These are phyloP conservation scores for Paramyrothecium roridum DNA, from an alignment of 2,329 filamentous ascomycete species.

Conservation along the genomic window DNA sequence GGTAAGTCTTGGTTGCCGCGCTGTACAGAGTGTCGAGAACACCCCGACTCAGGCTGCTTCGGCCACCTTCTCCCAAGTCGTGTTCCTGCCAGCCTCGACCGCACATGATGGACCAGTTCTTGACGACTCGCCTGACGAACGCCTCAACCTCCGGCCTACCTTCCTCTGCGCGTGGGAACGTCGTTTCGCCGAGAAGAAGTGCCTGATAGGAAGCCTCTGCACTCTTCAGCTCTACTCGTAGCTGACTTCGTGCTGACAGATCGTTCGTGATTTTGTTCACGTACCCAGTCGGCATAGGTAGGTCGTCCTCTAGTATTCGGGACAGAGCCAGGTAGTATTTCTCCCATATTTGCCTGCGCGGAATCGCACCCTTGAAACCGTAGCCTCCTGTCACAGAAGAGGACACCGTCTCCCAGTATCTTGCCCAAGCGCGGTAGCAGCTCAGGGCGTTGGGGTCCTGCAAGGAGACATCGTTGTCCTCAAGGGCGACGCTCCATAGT, in stretches of 20 bases:
- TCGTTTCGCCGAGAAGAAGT: conserved; percentile 72
- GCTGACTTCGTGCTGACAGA: conserved; percentile 55
- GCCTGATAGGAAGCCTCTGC: conserved; percentile 79
- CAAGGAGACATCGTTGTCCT: conserved; percentile 46
- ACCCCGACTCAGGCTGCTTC: conserved; percentile 68
- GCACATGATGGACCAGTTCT: conserved; percentile 81
- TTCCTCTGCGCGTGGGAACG: conserved; percentile 81
- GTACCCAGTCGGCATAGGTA: conserved; percentile 56
- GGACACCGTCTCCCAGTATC: conserved; percentile 59
- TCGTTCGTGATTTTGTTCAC: conserved; percentile 38
- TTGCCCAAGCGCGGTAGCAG: conserved; percentile 65
- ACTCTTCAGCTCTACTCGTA: conserved; percentile 73
- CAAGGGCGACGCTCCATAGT: conserved; percentile 59
- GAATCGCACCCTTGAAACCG: conserved; percentile 56
- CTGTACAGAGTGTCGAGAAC: conserved; percentile 87
- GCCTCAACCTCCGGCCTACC: conserved; percentile 75
- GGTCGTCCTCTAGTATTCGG: conserved; percentile 64
- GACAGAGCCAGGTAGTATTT: conserved; percentile 82
- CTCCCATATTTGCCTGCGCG: conserved; percentile 72
- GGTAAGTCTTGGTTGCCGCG: conserved; percentile 88
- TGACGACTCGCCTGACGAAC: conserved; percentile 76
- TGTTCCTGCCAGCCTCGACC: conserved; percentile 76
- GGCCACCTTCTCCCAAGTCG: conserved; percentile 79
- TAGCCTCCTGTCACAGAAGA: conserved; percentile 49
- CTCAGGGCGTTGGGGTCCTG: conserved; percentile 51